A percentile compares a stretch with the other conserved stretches of the same genome.
Conservation (phyloP, 2,329 filamentous ascomycete species). For the Colletotrichum abscissum region DNA sequence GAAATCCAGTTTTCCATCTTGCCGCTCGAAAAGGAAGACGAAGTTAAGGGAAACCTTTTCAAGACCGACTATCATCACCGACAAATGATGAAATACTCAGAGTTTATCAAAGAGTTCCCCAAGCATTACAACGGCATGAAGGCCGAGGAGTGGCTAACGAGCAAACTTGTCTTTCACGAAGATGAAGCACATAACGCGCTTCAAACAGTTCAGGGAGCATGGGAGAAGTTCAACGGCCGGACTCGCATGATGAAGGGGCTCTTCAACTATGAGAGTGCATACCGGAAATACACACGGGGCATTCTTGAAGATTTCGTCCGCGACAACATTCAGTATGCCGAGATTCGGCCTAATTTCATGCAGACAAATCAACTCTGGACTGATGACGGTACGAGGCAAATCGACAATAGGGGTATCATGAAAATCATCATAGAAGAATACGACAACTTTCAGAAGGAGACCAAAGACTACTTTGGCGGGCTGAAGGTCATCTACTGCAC, state of each 20-base stretch:
- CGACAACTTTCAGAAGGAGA: slow-evolving; percentile 54
- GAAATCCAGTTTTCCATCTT: slow-evolving; percentile 70
- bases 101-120: slow-evolving; percentile 53
- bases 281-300: slow-evolving; percentile 67
- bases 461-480: slow-evolving; percentile 64
- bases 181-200: slow-evolving; percentile 66
- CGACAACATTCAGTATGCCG: slow-evolving; percentile 77
- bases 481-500: slow-evolving; percentile 80
- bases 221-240: slow-evolving; percentile 74
- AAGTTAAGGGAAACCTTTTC: slow-evolving; percentile 60
- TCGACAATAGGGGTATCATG: slow-evolving; percentile 71
- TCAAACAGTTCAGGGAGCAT: slow-evolving; percentile 64
- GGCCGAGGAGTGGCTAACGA: slow-evolving; percentile 65
- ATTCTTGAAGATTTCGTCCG: slow-evolving; percentile 71
- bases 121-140: slow-evolving; percentile 40
- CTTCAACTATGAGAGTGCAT: slow-evolving; percentile 74
- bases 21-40: slow-evolving; percentile 45
- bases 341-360: slow-evolving; percentile 78
- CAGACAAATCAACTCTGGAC: slow-evolving; percentile 69
- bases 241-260: slow-evolving; percentile 80
- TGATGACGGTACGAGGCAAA: slow-evolving; percentile 63
- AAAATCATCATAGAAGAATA: slow-evolving; percentile 67
- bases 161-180: slow-evolving; percentile 72
- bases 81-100: slow-evolving; percentile 54
- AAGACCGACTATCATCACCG: slow-evolving; percentile 56